Evolutionary conservation across 768 basidiomycete genomes (phyloP).

Genomic region (Erythrobasidium yunnanense): DNA sequence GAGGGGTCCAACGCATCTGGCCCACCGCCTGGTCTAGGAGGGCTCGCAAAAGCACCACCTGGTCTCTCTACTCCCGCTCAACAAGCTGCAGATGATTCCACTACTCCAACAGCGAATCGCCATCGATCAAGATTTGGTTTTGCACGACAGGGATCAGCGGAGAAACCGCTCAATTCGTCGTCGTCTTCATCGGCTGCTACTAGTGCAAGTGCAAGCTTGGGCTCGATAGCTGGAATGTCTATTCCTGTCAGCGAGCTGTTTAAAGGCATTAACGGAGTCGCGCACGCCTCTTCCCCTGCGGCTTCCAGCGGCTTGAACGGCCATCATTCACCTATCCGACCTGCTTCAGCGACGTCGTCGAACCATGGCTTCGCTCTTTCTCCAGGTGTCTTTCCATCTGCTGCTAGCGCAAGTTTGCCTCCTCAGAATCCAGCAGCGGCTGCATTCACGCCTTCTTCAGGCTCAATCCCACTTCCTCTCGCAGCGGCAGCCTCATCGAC

Average conservation of each 20-base stretch:
- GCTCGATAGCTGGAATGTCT: no score
- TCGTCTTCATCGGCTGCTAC: no score
- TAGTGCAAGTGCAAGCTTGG: background rate
- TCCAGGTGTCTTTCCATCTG: conserved; percentile 3
- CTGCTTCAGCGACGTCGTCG: conserved; percentile 2
- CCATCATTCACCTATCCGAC: background rate
- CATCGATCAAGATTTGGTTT: conserved; percentile 22
- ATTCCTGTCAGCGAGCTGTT: conserved; percentile 13
- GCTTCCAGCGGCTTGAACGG: background rate
- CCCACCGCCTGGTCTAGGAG: no score
- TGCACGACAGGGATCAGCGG: conserved; percentile 6
- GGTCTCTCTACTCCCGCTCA: background rate
- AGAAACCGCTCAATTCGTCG: no score
- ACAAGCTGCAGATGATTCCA: background rate
- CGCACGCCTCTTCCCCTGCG: background rate
- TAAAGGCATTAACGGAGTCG: conserved; percentile 4
- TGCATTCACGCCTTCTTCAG: no score
- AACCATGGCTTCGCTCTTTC: background rate
- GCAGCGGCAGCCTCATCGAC: no score
- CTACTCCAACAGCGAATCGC: background rate
- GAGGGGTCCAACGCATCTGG: no score
- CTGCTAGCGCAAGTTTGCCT: background rate
- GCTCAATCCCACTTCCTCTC: no score
- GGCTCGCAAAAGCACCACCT: no score
- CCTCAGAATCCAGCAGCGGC: background rate